Evolutionary conservation across 768 basidiomycete species (phyloP).

Genomic region (Leccinum variicolor): DNA sequence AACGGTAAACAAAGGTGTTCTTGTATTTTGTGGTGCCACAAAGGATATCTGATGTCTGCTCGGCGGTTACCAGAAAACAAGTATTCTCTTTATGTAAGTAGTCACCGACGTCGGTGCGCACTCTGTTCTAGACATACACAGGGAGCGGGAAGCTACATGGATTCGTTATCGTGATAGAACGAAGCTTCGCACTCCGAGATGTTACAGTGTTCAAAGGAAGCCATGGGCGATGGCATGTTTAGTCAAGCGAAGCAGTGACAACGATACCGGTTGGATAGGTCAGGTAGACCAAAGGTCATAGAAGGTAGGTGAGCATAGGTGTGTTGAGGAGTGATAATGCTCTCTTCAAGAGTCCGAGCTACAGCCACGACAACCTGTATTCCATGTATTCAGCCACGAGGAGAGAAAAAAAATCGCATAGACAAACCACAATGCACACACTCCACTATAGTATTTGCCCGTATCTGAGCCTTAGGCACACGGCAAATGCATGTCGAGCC

Average conservation of each 20-base stretch:
- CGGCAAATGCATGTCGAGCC: slow-evolving; percentile 98
- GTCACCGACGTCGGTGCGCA: background rate
- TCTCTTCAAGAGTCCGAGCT: slow-evolving; percentile 75
- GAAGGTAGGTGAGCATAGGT: background rate
- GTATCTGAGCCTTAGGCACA: slow-evolving; percentile 92
- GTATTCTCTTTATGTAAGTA: background rate
- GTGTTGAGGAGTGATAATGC: background rate
- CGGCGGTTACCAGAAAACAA: slow-evolving; percentile 5
- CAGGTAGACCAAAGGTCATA: background rate
- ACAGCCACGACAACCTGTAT: slow-evolving; percentile 81
- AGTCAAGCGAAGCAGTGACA: background rate
- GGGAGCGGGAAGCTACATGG: background rate
- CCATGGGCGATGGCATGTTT: background rate
- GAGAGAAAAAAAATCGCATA: background rate
- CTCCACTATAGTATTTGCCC: slow-evolving; percentile 87
- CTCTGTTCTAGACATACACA: slow-evolving; percentile 1
- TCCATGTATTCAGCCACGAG: slow-evolving; percentile 13
- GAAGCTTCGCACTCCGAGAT: background rate
- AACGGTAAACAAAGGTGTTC: slow-evolving; percentile 18
- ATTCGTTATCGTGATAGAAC: background rate
- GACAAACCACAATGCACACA: slow-evolving; percentile 94
- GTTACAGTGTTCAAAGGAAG: background rate
- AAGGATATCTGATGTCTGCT: background rate
- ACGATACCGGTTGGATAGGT: background rate
- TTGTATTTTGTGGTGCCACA: slow-evolving; percentile 17